phyloP scores from a whole-genome alignment of 192 early-diverging fungal genomes.

The Entomortierella chlamydospora region DNA sequence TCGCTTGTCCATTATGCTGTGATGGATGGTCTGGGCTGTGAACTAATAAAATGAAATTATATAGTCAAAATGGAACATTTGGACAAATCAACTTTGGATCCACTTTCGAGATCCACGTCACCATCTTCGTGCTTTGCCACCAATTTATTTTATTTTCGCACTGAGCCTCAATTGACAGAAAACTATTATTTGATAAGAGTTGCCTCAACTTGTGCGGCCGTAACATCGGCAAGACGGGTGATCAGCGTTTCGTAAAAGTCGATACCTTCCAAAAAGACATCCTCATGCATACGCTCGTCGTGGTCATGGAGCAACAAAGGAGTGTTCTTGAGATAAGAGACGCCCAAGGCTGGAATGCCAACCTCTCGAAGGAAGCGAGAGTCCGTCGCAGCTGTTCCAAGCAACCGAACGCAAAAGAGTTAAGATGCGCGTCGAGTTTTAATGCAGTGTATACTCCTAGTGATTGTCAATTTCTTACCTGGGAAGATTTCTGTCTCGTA shows the following conservation, averaged over 20 bases:
- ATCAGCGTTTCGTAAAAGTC: constrained; percentile 79
- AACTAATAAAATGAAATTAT: not conserved
- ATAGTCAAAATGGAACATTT: too few species aligned
- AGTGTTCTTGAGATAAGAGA: constrained; percentile 83
- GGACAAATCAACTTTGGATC: too few species aligned
- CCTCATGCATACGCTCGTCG: constrained; percentile 85
- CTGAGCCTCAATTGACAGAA: too few species aligned
- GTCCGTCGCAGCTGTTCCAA: constrained; percentile 74
- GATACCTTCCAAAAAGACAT: constrained; percentile 77
- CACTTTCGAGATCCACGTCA: too few species aligned
- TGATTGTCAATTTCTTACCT: constrained; percentile 13
- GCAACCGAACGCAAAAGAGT: not conserved
- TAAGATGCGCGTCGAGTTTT: not conserved
- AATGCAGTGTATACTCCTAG: not conserved
- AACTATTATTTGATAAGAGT: constrained; percentile 46
- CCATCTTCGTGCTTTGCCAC: not conserved
- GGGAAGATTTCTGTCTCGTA: constrained; percentile 86
- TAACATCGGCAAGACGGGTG: constrained; percentile 62
- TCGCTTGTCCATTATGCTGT: constrained; percentile 49
- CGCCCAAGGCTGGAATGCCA: constrained; percentile 84
- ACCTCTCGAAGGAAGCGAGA: constrained; percentile 80
- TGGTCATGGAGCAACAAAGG: constrained; percentile 89
- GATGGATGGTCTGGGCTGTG: not conserved
- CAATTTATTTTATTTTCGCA: too few species aligned
- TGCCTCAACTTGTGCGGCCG: constrained; percentile 40